A percentile compares a stretch with the other conserved stretches of the same genome.
These are phyloP conservation scores for Thielaviopsis populi DNA, from an alignment of 2,329 filamentous ascomycete genomes.

Conservation along the genomic window DNA sequence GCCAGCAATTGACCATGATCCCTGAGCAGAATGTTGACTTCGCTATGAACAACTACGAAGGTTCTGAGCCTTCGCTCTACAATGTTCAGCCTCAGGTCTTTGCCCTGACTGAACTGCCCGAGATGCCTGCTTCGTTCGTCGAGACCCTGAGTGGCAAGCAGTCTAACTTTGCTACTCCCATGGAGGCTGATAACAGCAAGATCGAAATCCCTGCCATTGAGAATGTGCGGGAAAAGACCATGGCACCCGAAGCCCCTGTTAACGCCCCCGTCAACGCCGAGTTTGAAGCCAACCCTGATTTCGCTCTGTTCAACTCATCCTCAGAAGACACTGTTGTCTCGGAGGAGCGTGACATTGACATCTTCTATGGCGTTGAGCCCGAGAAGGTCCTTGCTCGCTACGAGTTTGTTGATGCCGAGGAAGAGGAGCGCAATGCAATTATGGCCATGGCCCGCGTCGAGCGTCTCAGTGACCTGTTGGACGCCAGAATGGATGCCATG, in stretches of 20 bases:
- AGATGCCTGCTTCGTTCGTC: slow-evolving; percentile 46
- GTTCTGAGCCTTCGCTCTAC: slow-evolving; percentile 30
- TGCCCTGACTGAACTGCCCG: slow-evolving; percentile 54
- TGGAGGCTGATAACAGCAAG: slow-evolving; percentile 36
- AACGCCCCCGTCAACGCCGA: slow-evolving; percentile 32
- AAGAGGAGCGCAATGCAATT: slow-evolving; percentile 32
- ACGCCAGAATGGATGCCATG: slow-evolving; percentile 16
- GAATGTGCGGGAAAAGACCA: slow-evolving; percentile 28
- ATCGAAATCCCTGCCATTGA: slow-evolving; percentile 41
- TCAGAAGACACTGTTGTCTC: slow-evolving; percentile 23
- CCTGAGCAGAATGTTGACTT: slow-evolving; percentile 67
- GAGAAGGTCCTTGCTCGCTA: slow-evolving; percentile 50
- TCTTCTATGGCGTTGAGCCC: slow-evolving; percentile 40
- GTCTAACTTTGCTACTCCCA: slow-evolving; percentile 36
- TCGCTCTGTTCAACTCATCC: slow-evolving; percentile 41
- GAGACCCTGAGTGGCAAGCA: slow-evolving; percentile 58
- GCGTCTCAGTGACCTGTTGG: slow-evolving; percentile 28
- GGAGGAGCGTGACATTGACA: slow-evolving; percentile 30
- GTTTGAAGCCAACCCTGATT: slow-evolving; percentile 48
- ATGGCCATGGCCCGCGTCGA: slow-evolving; percentile 36
- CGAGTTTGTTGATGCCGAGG: slow-evolving; percentile 46
- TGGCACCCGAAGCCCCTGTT: slow-evolving; percentile 22
- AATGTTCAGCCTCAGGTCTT: slow-evolving; percentile 58
- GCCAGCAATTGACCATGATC: slow-evolving; percentile 59
- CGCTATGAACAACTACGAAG: slow-evolving; percentile 49